Percentiles rank a stretch among this genome's conserved stretches.
phyloP scores from a whole-genome alignment of 768 basidiomycete genomes.

The Crepidotus variabilis region DNA sequence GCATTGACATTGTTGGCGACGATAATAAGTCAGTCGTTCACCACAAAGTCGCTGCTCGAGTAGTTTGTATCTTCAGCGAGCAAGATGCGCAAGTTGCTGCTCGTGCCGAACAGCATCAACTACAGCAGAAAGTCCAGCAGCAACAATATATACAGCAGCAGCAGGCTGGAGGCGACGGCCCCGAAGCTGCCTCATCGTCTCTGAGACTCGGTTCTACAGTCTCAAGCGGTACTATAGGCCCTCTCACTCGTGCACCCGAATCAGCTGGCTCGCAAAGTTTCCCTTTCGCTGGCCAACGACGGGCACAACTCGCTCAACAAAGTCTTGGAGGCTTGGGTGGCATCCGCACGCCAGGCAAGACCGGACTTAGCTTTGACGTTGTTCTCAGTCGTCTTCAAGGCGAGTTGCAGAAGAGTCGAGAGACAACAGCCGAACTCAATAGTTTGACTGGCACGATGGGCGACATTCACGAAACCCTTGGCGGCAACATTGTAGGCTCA shows the following conservation, averaged over 20 bases:
- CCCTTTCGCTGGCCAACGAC: slow-evolving; percentile 33
- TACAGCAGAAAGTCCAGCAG: slow-evolving; percentile 24
- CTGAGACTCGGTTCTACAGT: neutral
- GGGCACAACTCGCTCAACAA: slow-evolving; percentile 56
- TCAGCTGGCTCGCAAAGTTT: slow-evolving; percentile 23
- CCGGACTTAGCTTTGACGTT: slow-evolving; percentile 88
- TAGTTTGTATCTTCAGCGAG: slow-evolving; percentile 82
- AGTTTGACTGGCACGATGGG: slow-evolving; percentile 74
- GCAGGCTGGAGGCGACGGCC: too few species aligned
- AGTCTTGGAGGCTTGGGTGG: slow-evolving; percentile 70
- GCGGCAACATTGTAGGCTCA: slow-evolving; percentile 68
- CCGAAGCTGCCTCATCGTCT: slow-evolving; percentile 1
- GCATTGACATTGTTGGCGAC: slow-evolving; percentile 94
- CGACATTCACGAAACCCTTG: slow-evolving; percentile 90
- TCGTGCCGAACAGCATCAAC: slow-evolving; percentile 65
- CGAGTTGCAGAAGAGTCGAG: slow-evolving; percentile 93
- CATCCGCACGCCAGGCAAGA: slow-evolving; percentile 75
- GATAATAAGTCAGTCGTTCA: slow-evolving; percentile 98
- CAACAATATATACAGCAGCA: slow-evolving; percentile 20
- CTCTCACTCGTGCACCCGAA: neutral
- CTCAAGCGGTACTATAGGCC: neutral
- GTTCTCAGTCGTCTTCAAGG: slow-evolving; percentile 85
- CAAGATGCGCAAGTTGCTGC: slow-evolving; percentile 79
- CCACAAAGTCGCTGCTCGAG: slow-evolving; percentile 96
- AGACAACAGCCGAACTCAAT: slow-evolving; percentile 85